Conservation (phyloP, 208 protist genomes). For the Crithidia acanthocephali region DNA sequence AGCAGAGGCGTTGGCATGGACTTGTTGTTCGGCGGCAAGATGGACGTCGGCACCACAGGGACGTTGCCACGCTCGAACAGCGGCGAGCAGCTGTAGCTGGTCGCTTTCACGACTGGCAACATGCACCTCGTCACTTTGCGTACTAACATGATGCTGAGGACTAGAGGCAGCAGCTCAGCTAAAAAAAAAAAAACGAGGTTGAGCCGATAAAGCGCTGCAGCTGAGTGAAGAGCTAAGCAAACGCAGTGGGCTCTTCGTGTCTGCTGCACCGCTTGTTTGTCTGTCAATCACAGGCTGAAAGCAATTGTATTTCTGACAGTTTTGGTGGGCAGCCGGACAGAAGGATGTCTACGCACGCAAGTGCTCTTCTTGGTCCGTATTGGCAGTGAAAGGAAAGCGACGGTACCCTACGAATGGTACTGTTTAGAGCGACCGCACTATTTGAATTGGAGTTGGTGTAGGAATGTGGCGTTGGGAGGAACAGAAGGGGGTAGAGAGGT, state of each 20-base stretch:
- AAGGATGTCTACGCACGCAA: no score
- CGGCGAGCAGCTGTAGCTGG: slow-evolving; percentile 43
- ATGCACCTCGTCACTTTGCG: slow-evolving; percentile 35
- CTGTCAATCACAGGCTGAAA: no score
- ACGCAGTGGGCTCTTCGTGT: neutral
- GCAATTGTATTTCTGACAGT: no score
- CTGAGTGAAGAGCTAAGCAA: neutral
- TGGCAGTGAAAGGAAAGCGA: no score
- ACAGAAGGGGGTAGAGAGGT: no score
- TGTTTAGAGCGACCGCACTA: no score
- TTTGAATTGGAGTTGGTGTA: no score
- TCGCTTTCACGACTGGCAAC: slow-evolving; percentile 58
- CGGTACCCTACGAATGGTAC: no score
- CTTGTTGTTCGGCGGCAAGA: slow-evolving; percentile 51
- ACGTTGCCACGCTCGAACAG: slow-evolving; percentile 23
- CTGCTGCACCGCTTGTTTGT: no score
- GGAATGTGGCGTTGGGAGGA: no score
- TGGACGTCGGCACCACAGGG: slow-evolving; percentile 23
- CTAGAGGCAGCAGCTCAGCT: neutral
- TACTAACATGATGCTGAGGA: slow-evolving; percentile 23
- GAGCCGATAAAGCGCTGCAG: neutral
- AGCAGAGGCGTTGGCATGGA: slow-evolving; percentile 79
- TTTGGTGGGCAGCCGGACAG: no score
- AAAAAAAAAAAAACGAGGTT: neutral
- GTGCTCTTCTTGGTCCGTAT: no score